Conservation (phyloP, 108 stramenopile species). For the Cyclostephanos invisitatus region DNA sequence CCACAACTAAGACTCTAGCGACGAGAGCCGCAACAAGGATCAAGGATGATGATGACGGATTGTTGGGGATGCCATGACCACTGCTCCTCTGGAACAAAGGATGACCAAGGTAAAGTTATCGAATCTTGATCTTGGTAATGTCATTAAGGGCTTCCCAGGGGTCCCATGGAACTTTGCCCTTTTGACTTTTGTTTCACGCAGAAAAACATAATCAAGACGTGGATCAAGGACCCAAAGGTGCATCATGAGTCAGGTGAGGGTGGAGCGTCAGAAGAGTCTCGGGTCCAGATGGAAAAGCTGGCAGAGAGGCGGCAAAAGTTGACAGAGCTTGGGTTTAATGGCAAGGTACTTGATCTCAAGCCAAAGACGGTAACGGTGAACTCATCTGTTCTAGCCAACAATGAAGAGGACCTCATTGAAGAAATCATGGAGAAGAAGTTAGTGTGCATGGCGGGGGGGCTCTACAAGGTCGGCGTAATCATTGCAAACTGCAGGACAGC, state of each 20-base stretch:
- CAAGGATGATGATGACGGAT: no score
- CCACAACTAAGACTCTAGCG: no score
- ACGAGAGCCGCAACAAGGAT: no score
- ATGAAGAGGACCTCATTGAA: not conserved
- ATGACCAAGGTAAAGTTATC: no score
- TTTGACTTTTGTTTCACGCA: conserved; percentile 8
- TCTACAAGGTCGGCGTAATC: not conserved
- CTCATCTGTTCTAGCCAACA: not conserved
- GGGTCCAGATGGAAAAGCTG: not conserved
- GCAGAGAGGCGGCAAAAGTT: not conserved
- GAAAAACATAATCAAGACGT: conserved; percentile 1
- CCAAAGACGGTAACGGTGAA: not conserved
- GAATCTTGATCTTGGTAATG: not conserved
- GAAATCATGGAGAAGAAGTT: not conserved
- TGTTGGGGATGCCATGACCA: no score
- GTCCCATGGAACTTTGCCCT: not conserved
- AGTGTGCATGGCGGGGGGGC: not conserved
- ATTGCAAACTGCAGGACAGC: not conserved
- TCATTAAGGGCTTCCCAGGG: conserved; percentile 2
- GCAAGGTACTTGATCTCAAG: conserved; percentile 12
- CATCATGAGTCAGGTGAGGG: conserved; percentile 1
- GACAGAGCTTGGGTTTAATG: conserved; percentile 6
- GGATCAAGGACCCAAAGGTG: conserved; percentile 4
- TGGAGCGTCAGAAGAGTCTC: not conserved
- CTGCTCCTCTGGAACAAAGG: not conserved